These are phyloP conservation scores for Venturia carpophila DNA, from an alignment of 2,329 filamentous ascomycete genomes.

Conservation along the genomic window DNA sequence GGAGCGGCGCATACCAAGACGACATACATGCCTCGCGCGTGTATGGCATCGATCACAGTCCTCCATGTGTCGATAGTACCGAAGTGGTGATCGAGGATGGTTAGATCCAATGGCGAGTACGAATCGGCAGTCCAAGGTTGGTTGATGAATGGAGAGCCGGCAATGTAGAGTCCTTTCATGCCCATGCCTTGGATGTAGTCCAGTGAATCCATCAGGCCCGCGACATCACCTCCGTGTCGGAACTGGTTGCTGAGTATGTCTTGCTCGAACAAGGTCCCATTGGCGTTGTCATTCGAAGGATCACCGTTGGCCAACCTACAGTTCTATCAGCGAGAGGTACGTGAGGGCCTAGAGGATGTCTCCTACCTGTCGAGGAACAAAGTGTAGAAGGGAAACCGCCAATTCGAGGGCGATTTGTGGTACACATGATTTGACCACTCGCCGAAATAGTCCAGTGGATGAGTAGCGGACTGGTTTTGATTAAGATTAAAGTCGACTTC, in stretches of 20 bases:
- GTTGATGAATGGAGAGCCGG: conserved; percentile 54
- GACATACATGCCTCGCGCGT: conserved; percentile 54
- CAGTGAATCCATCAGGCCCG: conserved; percentile 48
- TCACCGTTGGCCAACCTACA: conserved; percentile 52
- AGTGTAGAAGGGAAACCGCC: conserved; percentile 58
- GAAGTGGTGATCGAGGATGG: conserved; percentile 53
- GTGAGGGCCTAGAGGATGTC: neutral
- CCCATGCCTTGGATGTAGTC: conserved; percentile 58
- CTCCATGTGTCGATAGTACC: conserved; percentile 52
- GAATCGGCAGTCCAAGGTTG: conserved; percentile 54
- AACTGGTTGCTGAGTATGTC: conserved; percentile 52
- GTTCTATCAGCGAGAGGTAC: conserved; percentile 41
- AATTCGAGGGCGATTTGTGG: conserved; percentile 48
- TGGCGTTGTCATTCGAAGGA: conserved; percentile 53
- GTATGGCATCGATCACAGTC: conserved; percentile 48
- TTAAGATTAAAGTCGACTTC: conserved; percentile 52
- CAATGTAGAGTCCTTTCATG: conserved; percentile 52
- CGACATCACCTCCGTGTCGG: conserved; percentile 54
- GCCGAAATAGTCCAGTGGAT: conserved; percentile 50
- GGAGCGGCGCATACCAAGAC: conserved; percentile 46
- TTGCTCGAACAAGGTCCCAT: conserved; percentile 51
- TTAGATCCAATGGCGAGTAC: conserved; percentile 50
- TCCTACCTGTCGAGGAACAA: conserved; percentile 27
- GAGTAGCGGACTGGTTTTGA: conserved; percentile 45
- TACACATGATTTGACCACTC: conserved; percentile 43